Base-by-base conservation (phyloP, 208 protist species). In the Porcisia hertigi region DNA sequence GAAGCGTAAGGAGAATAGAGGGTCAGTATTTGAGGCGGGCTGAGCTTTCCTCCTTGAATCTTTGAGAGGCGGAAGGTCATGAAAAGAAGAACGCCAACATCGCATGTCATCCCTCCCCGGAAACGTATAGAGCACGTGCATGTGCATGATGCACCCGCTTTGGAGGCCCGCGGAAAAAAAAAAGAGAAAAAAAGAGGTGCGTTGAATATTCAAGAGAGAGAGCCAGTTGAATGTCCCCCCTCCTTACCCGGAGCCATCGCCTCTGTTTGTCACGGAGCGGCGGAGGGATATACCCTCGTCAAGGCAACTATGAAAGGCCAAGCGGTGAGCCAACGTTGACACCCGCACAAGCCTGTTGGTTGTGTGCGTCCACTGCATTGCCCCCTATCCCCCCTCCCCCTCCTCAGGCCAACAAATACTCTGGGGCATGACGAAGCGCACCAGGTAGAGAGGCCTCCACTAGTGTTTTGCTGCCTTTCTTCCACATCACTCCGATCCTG, bases 381-480 rank as follows among this genome's bases (percentile, higher is more conserved):
- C 69, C 7, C 79, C 81, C n/a, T n/a, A n/a, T n/a, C n/a, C n/a
- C n/a, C n/a, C n/a, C n/a, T n/a, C n/a, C n/a, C n/a, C n/a, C n/a
- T n/a, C n/a, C n/a, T n/a, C 11, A 82, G 84, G 0, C 84, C 84
- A 43, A 81, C 81, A 39, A 88, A 80, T 30, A 84, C 69, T 16
- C 76, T 82, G n/a, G 81, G 79, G 43, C n/a, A 87, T 85, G 57
- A 69, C 67, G 45, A 88, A 75, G 52, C 57, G 7, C 49, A 73
- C 75, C 43, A 90, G 85, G 72, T 88, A 91, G 64, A 87, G 82
- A 36, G 85, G n/a, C n/a, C n/a, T n/a, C 86, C 16, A 66, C 81
- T 45, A 88, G 83, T 0, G 85, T 91, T 36, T 72, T 77, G 30
- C 79, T 84, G 34, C 54, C 78, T 7, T 83, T 81, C 54, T 69